Evolutionary conservation across 768 basidiomycete species (phyloP), one percentile per base, ranked within the genome.

Genomic region (Mycena galopus): DNA sequence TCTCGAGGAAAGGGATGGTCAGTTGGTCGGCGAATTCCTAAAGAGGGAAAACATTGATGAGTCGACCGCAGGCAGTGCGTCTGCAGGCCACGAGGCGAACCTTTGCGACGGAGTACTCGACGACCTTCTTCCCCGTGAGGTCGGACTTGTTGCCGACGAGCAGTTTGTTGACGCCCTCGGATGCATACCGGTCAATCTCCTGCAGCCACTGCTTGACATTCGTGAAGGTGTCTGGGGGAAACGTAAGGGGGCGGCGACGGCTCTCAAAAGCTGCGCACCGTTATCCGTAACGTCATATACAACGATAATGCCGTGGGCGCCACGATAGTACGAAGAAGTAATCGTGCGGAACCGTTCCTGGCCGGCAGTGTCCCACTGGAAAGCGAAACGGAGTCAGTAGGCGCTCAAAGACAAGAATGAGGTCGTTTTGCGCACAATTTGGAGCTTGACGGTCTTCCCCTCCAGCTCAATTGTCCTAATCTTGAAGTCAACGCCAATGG

Each of bases 401-500:
- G 27, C 29, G 25, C 58, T 3, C 29, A 47, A 16, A 33, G 17
- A 23, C 29, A 19, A 61, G 16, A 39, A 29, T 29, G 30, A 44
- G 50, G 27, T 30, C 19, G 16, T 39, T 16, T 8, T 62, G 88
- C 94, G 76, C 75, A 97, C 97, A 81, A 99, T 99, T 84, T 99
- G 97, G n/a, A 99, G 89, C 85, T 99, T 99, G 82, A 98, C 96
- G 55, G 95, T 91, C 86, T 98, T 98, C 47, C 97, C 97, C 77
- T 99, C 97, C 60, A 99, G 89, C 82, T 99, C 97, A 81, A 99
- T 98, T 62, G 97, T 98, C 37, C 97, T 92, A 84, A 99, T 99
- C 92, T 97, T 97, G 89, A 98, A 98, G 90, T 98, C 96, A 77
- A 98, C 97, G 70, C 97, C 98, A 82, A 99, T 99, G 68, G 98